These are phyloP conservation scores for Rhodomyrtus tomentosa DNA, from an alignment of 345 rosid genomes.

Conservation along the genomic window DNA sequence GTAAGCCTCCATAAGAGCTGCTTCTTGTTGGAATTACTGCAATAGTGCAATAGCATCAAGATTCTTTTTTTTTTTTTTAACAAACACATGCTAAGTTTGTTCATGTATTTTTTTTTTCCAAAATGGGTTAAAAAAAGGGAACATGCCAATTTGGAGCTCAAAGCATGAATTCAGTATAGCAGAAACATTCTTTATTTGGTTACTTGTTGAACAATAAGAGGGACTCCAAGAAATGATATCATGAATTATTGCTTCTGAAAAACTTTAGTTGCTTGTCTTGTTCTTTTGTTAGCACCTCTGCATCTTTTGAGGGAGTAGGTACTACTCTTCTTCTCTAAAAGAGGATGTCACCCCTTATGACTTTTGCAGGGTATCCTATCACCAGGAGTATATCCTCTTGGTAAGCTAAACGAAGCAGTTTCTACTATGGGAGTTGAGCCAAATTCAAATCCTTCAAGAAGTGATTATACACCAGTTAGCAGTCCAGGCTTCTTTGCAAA, in stretches of 20 bases:
- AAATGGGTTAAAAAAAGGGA: neutral
- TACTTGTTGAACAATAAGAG: neutral
- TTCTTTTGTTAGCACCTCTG: neutral
- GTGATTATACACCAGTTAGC: slow-evolving; percentile 17
- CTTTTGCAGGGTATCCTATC: slow-evolving; percentile 30
- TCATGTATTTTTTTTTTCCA: neutral
- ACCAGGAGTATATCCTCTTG: slow-evolving; percentile 11
- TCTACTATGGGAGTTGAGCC: slow-evolving; percentile 16
- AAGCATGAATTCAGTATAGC: neutral
- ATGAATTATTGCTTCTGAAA: neutral
- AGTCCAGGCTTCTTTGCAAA: slow-evolving; percentile 32
- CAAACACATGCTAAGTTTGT: neutral
- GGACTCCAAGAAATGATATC: neutral
- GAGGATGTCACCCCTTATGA: neutral
- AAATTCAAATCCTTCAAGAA: slow-evolving; percentile 23
- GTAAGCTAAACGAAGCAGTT: slow-evolving; percentile 8
- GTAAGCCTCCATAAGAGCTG: slow-evolving; percentile 23
- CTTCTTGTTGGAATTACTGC: neutral
- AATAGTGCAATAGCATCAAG: neutral
- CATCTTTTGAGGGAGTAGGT: neutral
- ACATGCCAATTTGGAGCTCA: neutral
- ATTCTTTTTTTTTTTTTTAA: neutral
- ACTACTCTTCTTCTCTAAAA: neutral
- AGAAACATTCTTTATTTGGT: neutral
- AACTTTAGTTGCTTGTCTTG: neutral